phyloP scores from a whole-genome alignment of 208 protist genomes.

The Phytomonas sp. region DNA sequence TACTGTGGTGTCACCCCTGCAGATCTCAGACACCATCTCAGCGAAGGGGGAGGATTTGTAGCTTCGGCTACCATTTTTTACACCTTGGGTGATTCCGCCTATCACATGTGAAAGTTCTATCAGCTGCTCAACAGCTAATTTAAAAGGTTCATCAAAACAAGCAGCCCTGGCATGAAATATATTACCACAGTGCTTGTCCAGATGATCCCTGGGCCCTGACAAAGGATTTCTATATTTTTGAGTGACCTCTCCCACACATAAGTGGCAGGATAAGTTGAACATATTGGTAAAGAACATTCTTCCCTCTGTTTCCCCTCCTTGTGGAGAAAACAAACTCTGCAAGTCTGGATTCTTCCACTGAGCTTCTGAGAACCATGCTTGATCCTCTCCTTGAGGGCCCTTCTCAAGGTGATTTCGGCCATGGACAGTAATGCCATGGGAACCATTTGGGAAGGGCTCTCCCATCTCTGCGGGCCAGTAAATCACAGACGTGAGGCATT shows the following conservation, averaged over 20 bases:
- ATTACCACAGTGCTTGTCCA: background rate
- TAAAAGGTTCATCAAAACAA: constrained; percentile 1
- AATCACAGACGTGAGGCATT: background rate
- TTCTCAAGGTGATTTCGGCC: background rate
- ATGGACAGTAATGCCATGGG: background rate
- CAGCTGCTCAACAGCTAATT: background rate
- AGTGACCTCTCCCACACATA: background rate
- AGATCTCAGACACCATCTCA: background rate
- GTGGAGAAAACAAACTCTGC: background rate
- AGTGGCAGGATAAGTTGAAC: background rate
- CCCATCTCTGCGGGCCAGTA: background rate
- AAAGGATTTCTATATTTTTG: background rate
- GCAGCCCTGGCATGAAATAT: background rate
- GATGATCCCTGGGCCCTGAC: background rate
- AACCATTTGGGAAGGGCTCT: background rate
- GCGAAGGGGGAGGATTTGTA: background rate
- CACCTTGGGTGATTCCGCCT: background rate
- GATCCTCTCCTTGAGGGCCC: background rate
- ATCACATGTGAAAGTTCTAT: background rate
- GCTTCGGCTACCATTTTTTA: background rate
- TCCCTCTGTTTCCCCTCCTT: background rate
- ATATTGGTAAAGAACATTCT: background rate
- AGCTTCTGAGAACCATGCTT: background rate
- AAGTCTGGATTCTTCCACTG: background rate
- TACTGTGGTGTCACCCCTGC: background rate